Conservation (phyloP, 805 yeast genomes). For the Millerozyma miso region DNA sequence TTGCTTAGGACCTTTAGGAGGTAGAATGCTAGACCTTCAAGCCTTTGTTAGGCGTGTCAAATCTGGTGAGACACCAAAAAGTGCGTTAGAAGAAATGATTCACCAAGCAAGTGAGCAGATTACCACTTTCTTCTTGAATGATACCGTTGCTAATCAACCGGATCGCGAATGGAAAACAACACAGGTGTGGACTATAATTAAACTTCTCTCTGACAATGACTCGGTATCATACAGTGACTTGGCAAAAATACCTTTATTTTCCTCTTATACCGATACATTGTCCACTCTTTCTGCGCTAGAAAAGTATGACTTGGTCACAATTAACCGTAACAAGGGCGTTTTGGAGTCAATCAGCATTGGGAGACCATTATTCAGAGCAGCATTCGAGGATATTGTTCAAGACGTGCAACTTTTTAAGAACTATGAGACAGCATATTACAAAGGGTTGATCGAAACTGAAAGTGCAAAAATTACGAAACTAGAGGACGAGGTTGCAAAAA, state of each 20-base stretch:
- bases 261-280: slow-evolving; percentile 43
- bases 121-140: slow-evolving; percentile 64
- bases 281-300: slow-evolving; percentile 65
- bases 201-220: slow-evolving; percentile 50
- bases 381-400: slow-evolving; percentile 61
- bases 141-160: slow-evolving; percentile 14
- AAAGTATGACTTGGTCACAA: slow-evolving; percentile 67
- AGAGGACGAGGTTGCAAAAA: slow-evolving; percentile 68
- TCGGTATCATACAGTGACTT: slow-evolving; percentile 48
- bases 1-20: slow-evolving; percentile 77
- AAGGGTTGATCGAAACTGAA: slow-evolving; percentile 54
- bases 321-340: slow-evolving; percentile 75
- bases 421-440: slow-evolving; percentile 61
- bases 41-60: slow-evolving; percentile 82
- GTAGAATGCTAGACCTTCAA: slow-evolving; percentile 91
- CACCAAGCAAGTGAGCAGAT: slow-evolving; percentile 84
- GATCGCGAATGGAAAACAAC: slow-evolving; percentile 60
- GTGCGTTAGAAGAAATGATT: slow-evolving; percentile 76
- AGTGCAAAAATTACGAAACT: slow-evolving; percentile 54
- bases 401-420: slow-evolving; percentile 55
- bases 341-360: slow-evolving; percentile 66
- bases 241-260: slow-evolving; percentile 56
- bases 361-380: slow-evolving; percentile 78
- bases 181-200: slow-evolving; percentile 85
- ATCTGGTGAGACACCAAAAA: slow-evolving; percentile 78